Conservation (phyloP, 108 stramenopile genomes). For the Cylindrotheca closterium region DNA sequence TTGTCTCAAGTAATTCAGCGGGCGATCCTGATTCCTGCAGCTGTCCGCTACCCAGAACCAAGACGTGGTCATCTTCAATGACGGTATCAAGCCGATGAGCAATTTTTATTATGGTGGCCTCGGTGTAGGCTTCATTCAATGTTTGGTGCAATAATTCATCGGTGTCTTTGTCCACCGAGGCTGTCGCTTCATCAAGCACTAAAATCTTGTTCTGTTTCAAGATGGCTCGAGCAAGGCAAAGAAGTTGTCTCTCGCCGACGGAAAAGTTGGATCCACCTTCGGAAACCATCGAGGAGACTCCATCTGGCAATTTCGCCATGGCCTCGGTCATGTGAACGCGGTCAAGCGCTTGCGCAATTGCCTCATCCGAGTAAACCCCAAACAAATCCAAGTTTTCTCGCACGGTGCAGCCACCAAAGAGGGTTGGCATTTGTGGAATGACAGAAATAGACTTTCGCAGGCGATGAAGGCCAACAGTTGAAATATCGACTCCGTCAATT, state of each 20-base stretch:
- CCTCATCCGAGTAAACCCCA: conserved; percentile 41
- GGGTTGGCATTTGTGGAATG: conserved; percentile 91
- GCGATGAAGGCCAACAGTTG: conserved; percentile 79
- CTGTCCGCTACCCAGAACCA: conserved; percentile 88
- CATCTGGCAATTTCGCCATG: conserved; percentile 53
- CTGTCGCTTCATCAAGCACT: conserved; percentile 91
- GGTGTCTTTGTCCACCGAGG: conserved; percentile 84
- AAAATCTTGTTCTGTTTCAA: conserved; percentile 78
- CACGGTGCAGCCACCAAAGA: conserved; percentile 90
- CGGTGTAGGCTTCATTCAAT: conserved; percentile 44
- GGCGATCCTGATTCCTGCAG: conserved; percentile 91
- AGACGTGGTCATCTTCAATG: conserved; percentile 86
- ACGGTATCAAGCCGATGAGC: conserved; percentile 96
- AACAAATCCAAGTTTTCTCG: conserved; percentile 96
- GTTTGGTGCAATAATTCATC: conserved; percentile 87
- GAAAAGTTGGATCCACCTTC: conserved; percentile 93
- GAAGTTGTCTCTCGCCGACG: conserved; percentile 92
- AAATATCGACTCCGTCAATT: conserved; percentile 88
- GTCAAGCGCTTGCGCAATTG: conserved; percentile 49
- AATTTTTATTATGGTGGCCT: conserved; percentile 88
- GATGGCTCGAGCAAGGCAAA: conserved; percentile 93
- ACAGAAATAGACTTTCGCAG: conserved; percentile 83
- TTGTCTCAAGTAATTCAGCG: conserved; percentile 55
- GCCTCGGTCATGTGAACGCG: conserved; percentile 72
- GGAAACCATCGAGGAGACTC: conserved; percentile 69